phyloP scores from a whole-genome alignment of 805 yeast species.

The Brettanomyces sp. region DNA sequence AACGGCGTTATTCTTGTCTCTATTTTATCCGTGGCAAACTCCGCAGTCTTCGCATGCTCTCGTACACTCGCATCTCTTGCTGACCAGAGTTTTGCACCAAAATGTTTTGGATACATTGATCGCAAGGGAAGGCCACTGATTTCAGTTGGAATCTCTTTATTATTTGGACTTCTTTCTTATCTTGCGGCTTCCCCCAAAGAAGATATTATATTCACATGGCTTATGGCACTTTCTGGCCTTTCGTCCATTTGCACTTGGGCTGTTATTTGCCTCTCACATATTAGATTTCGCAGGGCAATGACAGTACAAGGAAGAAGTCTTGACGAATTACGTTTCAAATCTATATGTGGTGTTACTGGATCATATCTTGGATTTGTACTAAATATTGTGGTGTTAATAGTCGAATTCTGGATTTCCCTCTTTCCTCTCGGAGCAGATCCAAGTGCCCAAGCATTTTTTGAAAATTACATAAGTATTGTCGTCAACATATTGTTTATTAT shows the following conservation, averaged over 20 bases:
- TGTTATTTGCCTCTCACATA: slow-evolving; percentile 51
- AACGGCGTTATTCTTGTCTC: slow-evolving; percentile 60
- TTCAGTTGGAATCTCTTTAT: slow-evolving; percentile 42
- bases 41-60: slow-evolving; percentile 58
- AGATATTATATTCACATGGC: slow-evolving; percentile 56
- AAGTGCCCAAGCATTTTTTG: slow-evolving; percentile 47
- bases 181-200: slow-evolving; percentile 45
- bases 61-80: slow-evolving; percentile 56
- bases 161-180: slow-evolving; percentile 48
- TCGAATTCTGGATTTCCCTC: slow-evolving; percentile 71
- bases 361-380: slow-evolving; percentile 49
- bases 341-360: slow-evolving; percentile 58
- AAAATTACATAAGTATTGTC: slow-evolving; percentile 50
- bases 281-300: slow-evolving; percentile 59
- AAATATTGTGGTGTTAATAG: slow-evolving; percentile 47
- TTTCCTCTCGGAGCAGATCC: slow-evolving; percentile 48
- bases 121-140: slow-evolving; percentile 63
- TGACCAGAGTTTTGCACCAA: slow-evolving; percentile 55
- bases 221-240: slow-evolving; percentile 60
- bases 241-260: slow-evolving; percentile 71
- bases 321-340: slow-evolving; percentile 52
- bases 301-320: slow-evolving; percentile 49
- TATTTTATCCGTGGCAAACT: slow-evolving; percentile 62
- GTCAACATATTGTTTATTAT: slow-evolving; percentile 40
- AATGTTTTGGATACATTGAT: slow-evolving; percentile 52